Percentiles rank a stretch among this genome's conserved stretches.
Conservation (phyloP, 345 rosid genomes). For the Lepidium sativum region DNA sequence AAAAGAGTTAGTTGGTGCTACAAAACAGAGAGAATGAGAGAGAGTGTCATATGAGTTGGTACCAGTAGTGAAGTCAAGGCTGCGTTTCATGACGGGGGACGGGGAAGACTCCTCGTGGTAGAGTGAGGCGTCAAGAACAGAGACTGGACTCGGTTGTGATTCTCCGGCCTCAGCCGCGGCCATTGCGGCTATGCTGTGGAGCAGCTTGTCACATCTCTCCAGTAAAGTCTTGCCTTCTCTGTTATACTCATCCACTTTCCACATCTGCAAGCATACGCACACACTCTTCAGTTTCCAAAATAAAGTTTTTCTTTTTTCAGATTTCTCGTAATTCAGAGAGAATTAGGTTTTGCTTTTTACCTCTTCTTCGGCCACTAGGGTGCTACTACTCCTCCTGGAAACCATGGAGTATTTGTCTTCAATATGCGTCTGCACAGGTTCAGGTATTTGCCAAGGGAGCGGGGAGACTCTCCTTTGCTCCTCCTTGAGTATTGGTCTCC, state of each 20-base stretch:
- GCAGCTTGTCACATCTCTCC: conserved; percentile 89
- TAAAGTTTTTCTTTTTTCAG: no score
- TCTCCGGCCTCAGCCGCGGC: conserved; percentile 26
- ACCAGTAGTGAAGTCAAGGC: conserved; percentile 36
- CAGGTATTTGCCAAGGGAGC: conserved; percentile 23
- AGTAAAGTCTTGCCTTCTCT: conserved; percentile 55
- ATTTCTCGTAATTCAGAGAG: no score
- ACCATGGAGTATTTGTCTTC: conserved; percentile 52
- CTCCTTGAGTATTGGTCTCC: conserved; percentile 31
- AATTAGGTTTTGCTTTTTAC: no score
- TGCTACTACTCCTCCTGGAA: no score
- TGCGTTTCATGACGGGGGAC: conserved; percentile 76
- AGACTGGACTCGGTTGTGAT: conserved; percentile 91
- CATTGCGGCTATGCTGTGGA: conserved; percentile 84
- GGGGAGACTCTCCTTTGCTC: conserved; percentile 46
- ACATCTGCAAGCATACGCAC: conserved; percentile 28
- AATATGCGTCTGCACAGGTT: conserved; percentile 25
- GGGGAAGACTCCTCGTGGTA: conserved; percentile 84
- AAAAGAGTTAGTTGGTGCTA: neutral
- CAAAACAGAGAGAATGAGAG: neutral
- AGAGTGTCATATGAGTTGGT: neutral
- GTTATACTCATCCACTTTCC: conserved; percentile 42
- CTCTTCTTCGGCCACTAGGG: no score
- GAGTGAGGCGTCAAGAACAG: conserved; percentile 82
- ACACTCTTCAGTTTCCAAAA: no score